A percentile compares a stretch with the other conserved stretches of the same genome.
These are phyloP conservation scores for Suhomyces maxii DNA, from an alignment of 1,139 yeast genomes.

Conservation along the genomic window DNA sequence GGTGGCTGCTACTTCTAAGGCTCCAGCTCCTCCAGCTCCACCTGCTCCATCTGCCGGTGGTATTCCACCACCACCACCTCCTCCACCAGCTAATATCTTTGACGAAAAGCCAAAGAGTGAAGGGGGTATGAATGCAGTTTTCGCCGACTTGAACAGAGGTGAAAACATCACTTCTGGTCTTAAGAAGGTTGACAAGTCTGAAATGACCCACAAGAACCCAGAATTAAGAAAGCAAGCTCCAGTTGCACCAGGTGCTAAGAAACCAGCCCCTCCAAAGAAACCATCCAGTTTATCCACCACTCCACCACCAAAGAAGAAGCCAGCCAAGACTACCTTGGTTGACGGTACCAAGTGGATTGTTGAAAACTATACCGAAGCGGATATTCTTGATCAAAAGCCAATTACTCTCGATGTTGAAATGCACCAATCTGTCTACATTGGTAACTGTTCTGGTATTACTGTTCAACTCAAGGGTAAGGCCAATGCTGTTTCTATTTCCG, in stretches of 20 bases:
- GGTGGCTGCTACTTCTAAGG: slow-evolving; percentile 19
- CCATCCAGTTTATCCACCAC: slow-evolving; percentile 45
- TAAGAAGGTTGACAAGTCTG: slow-evolving; percentile 88
- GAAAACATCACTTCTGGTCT: slow-evolving; percentile 78
- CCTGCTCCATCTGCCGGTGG: slow-evolving; percentile 42
- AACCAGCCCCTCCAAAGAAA: slow-evolving; percentile 78
- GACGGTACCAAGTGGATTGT: slow-evolving; percentile 87
- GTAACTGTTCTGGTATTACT: slow-evolving; percentile 71
- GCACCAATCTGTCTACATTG: slow-evolving; percentile 87
- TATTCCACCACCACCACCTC: slow-evolving; percentile 35
- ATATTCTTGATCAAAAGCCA: slow-evolving; percentile 41
- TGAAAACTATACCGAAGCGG: slow-evolving; percentile 67
- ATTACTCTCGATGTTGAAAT: slow-evolving; percentile 75
- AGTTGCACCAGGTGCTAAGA: slow-evolving; percentile 45
- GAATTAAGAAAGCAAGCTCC: slow-evolving; percentile 57
- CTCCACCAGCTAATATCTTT: slow-evolving; percentile 64
- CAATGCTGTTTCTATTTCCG: slow-evolving; percentile 80
- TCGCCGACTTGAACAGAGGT: slow-evolving; percentile 88
- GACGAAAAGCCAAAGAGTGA: slow-evolving; percentile 34
- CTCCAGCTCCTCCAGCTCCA: slow-evolving; percentile 26
- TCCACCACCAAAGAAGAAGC: slow-evolving; percentile 51
- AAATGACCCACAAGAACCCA: slow-evolving; percentile 95
- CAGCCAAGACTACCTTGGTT: slow-evolving; percentile 73
- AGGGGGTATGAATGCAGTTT: slow-evolving; percentile 83
- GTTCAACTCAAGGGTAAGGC: slow-evolving; percentile 88